A percentile compares a stretch with the other conserved stretches of the same genome.
Evolutionary conservation across 2,329 filamentous ascomycete species (phyloP).

Genomic region (Cordyceps farinosa): DNA sequence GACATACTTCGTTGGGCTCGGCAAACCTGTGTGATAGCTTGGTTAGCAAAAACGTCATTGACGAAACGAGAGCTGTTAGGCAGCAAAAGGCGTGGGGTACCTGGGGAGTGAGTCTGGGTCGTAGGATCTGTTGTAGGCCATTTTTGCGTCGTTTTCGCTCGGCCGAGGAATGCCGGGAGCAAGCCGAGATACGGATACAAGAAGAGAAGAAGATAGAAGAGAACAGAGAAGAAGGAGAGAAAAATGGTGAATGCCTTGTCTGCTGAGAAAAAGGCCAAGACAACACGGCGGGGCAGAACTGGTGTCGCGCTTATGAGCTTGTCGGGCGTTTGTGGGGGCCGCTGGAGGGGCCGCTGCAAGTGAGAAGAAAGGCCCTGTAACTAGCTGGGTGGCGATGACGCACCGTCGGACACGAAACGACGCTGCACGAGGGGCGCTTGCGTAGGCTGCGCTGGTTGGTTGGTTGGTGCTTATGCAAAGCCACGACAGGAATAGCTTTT

Average conservation of each 20-base stretch:
- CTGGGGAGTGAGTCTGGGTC: conserved; percentile 94
- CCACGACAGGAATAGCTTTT: conserved; percentile 1
- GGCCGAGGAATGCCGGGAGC: background rate
- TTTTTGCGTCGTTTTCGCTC: conserved; percentile 38
- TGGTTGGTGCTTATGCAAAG: conserved; percentile 4
- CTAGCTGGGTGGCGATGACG: background rate
- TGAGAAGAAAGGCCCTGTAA: background rate
- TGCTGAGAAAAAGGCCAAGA: background rate
- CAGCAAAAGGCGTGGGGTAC: conserved; percentile 40
- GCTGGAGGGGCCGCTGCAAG: background rate
- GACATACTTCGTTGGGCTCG: conserved; percentile 65
- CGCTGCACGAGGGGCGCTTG: background rate
- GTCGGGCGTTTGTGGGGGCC: background rate
- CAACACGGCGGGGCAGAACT: conserved; percentile 5
- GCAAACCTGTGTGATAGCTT: conserved; percentile 54
- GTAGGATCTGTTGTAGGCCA: conserved; percentile 93
- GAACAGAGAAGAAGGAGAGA: background rate
- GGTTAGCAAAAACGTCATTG: conserved; percentile 15
- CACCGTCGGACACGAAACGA: background rate
- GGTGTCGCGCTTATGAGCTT: background rate
- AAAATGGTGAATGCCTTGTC: background rate
- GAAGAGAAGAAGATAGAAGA: background rate
- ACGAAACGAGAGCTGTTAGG: background rate
- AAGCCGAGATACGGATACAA: background rate
- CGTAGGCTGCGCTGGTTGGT: background rate